Evolutionary conservation across 768 basidiomycete genomes (phyloP).

Genomic region (Cubamyces sp.): DNA sequence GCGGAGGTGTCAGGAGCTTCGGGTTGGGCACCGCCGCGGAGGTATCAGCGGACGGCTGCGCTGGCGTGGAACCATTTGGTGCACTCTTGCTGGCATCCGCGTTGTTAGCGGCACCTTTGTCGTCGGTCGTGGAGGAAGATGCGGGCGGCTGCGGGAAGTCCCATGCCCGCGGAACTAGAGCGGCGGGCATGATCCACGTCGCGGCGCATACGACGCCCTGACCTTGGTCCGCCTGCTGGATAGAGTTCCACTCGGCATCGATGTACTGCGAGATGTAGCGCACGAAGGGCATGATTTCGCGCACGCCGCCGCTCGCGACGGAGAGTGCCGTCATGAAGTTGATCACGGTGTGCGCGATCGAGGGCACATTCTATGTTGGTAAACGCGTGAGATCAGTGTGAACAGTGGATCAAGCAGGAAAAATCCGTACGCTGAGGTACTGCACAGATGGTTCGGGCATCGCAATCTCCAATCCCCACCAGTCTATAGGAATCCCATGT

Average conservation of each 20-base stretch:
- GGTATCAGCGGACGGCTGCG: constrained; percentile 5
- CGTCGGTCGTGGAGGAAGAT: background rate
- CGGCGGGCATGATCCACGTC: constrained; percentile 88
- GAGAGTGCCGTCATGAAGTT: constrained; percentile 78
- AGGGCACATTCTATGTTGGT: constrained; percentile 52
- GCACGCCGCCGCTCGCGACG: constrained; percentile 70
- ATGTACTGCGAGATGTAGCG: constrained; percentile 82
- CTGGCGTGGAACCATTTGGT: background rate
- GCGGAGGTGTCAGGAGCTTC: constrained; percentile 19
- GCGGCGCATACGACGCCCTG: constrained; percentile 86
- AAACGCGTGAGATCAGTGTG: constrained; percentile 1
- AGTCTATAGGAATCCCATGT: constrained; percentile 53
- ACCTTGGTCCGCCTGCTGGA: constrained; percentile 66
- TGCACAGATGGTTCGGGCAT: constrained; percentile 72
- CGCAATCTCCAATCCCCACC: constrained; percentile 87
- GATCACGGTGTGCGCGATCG: constrained; percentile 64
- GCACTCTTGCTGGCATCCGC: background rate
- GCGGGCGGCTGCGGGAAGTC: constrained; percentile 59
- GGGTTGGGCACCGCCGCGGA: constrained; percentile 10
- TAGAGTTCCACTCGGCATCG: constrained; percentile 72
- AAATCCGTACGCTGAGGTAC: constrained; percentile 55
- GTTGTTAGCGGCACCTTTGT: background rate
- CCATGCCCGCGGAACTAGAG: constrained; percentile 80
- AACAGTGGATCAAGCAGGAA: background rate
- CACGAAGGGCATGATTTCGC: constrained; percentile 83